Percentiles rank a stretch among this genome's conserved stretches.
phyloP scores from a whole-genome alignment of 2,329 filamentous ascomycete species.

The Cryphonectria radicalis region DNA sequence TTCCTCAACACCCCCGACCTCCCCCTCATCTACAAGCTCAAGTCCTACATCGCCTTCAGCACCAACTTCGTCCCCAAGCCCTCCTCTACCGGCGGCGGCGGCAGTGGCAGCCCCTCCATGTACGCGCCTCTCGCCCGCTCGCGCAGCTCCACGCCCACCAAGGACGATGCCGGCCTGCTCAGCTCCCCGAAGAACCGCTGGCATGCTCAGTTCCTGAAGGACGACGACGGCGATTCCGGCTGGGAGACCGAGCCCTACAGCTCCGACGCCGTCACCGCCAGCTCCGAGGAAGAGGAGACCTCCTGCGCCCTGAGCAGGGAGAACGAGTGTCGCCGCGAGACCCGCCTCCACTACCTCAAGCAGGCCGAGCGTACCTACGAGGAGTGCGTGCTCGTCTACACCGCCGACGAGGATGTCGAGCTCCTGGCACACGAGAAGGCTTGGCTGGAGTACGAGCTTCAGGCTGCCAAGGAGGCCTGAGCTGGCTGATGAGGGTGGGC shows the following conservation, averaged over 20 bases:
- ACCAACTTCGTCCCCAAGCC: not conserved
- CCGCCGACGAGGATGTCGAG: slow-evolving; percentile 4
- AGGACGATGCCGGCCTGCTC: not conserved
- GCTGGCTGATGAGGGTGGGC: not conserved
- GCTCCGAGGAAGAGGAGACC: not conserved
- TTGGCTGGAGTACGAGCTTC: slow-evolving; percentile 9
- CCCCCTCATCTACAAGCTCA: slow-evolving; percentile 15
- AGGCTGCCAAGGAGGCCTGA: not conserved
- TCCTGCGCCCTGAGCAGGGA: not conserved
- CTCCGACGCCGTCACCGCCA: not conserved
- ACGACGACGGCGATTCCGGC: not conserved
- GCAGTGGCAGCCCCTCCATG: not conserved
- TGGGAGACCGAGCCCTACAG: not conserved
- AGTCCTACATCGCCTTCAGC: slow-evolving; percentile 13
- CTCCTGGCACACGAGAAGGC: slow-evolving; percentile 6
- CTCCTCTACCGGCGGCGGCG: no score
- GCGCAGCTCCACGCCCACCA: not conserved
- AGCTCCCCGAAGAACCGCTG: not conserved
- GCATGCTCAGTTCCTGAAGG: not conserved
- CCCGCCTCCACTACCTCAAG: slow-evolving; percentile 5
- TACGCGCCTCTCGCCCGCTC: not conserved
- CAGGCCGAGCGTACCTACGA: not conserved
- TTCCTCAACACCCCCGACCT: slow-evolving; percentile 13
- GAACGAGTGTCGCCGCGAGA: not conserved
- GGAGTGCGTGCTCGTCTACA: not conserved